phyloP scores from a whole-genome alignment of 306 rosid species.

The Rosa persica region DNA sequence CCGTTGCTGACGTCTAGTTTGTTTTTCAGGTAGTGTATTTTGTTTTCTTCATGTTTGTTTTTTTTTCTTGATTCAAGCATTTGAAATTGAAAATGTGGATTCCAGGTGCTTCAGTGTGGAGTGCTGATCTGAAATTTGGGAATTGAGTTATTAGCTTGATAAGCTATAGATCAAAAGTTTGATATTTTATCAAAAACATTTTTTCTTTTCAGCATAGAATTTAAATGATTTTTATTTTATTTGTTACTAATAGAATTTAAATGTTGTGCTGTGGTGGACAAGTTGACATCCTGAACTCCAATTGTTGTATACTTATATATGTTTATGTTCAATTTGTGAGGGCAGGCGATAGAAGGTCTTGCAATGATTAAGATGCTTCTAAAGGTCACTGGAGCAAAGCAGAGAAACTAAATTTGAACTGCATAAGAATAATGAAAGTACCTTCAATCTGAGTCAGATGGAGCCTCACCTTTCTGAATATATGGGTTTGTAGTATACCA shows the following conservation, averaged over 20 bases:
- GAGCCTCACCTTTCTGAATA: conserved; percentile 43
- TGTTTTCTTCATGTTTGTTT: no score
- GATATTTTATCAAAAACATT: no score
- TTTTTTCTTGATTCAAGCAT: neutral
- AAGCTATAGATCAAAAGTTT: no score
- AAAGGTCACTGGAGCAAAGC: conserved; percentile 58
- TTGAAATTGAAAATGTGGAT: no score
- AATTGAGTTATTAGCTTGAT: no score
- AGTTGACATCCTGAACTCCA: neutral
- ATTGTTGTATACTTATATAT: neutral
- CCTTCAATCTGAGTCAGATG: conserved; percentile 43
- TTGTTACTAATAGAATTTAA: neutral
- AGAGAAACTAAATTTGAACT: conserved; percentile 61
- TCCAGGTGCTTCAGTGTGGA: no score
- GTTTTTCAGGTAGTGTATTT: neutral
- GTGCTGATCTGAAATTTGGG: no score
- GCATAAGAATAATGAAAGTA: conserved; percentile 60
- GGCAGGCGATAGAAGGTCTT: conserved; percentile 59
- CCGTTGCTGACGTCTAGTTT: conserved; percentile 18
- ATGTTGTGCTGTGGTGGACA: neutral
- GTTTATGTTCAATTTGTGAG: neutral
- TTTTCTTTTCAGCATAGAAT: neutral
- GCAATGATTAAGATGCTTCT: conserved; percentile 59
- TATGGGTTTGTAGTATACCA: neutral
- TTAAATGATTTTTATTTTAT: no score